A percentile compares a stretch with the other conserved stretches of the same genome.
phyloP scores from a whole-genome alignment of 208 protist species.

The Wallacemonas sp. region DNA sequence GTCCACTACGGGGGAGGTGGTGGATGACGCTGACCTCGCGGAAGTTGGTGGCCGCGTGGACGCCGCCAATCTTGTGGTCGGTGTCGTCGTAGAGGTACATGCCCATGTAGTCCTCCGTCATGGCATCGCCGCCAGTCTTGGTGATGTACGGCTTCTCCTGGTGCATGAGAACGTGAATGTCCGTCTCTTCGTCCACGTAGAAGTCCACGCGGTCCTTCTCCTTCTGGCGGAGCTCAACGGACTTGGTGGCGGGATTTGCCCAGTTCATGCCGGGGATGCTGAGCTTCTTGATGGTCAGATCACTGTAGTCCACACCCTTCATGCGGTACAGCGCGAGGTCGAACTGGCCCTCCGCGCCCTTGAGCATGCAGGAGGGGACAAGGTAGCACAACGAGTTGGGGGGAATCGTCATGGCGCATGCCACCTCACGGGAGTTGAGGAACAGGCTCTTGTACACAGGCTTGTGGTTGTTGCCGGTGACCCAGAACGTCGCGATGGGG shows the following conservation, averaged over 20 bases:
- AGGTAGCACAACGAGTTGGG: constrained; percentile 53
- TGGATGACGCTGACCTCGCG: constrained; percentile 50
- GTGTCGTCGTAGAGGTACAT: constrained; percentile 55
- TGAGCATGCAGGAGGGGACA: constrained; percentile 40
- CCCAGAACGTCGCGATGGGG: constrained; percentile 59
- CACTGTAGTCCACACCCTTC: constrained; percentile 23
- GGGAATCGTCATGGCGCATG: constrained; percentile 37
- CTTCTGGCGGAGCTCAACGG: constrained; percentile 34
- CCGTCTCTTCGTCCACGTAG: constrained; percentile 42
- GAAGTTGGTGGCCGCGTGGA: constrained; percentile 56
- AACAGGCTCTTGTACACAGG: constrained; percentile 69
- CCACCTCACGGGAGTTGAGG: constrained; percentile 50
- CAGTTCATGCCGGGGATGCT: constrained; percentile 39
- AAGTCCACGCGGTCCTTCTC: constrained; percentile 60
- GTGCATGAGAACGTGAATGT: constrained; percentile 51
- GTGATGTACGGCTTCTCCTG: constrained; percentile 44
- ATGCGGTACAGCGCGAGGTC: constrained; percentile 35
- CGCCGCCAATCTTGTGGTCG: constrained; percentile 39
- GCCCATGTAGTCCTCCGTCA: constrained; percentile 56
- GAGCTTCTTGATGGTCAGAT: constrained; percentile 38
- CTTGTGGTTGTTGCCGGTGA: constrained; percentile 80
- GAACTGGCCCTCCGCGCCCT: constrained; percentile 32
- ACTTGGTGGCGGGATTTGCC: constrained; percentile 29
- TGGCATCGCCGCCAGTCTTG: constrained; percentile 46
- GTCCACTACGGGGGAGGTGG: constrained; percentile 35